A percentile compares a stretch with the other conserved stretches of the same genome.
Conservation (phyloP, 2,329 filamentous ascomycete species). For the Xylaria sp. region DNA sequence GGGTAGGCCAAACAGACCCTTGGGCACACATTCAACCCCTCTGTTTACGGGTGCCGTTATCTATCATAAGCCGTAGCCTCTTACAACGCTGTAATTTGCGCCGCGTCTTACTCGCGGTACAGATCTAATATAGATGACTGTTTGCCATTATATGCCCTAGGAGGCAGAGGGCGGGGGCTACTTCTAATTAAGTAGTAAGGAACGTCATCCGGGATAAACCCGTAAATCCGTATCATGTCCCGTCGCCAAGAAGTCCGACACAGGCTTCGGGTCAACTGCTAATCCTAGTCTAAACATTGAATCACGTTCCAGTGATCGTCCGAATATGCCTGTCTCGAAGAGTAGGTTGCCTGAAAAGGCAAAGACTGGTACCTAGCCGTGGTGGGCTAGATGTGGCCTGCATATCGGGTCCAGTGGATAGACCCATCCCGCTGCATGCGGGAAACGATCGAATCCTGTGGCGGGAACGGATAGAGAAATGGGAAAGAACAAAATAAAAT, state of each 20-base stretch:
- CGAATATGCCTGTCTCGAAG: constrained; percentile 47
- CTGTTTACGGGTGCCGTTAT: constrained; percentile 11
- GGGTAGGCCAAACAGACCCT: constrained; percentile 17
- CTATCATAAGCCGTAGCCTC: constrained; percentile 5
- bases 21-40: constrained; percentile 13
- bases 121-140: constrained; percentile 19
- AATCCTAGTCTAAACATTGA: constrained; percentile 47
- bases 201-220: constrained; percentile 37
- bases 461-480: constrained; percentile 39
- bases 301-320: constrained; percentile 51
- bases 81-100: background rate
- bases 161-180: constrained; percentile 14
- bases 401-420: constrained; percentile 47
- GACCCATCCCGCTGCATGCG: constrained; percentile 47
- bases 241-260: constrained; percentile 34
- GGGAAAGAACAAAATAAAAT: constrained; percentile 27
- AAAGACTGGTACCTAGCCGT: constrained; percentile 48
- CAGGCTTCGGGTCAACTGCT: constrained; percentile 36
- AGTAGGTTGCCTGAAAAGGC: constrained; percentile 44
- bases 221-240: constrained; percentile 34
- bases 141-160: constrained; percentile 10
- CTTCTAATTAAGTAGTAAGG: constrained; percentile 21
- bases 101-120: constrained; percentile 1
- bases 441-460: constrained; percentile 45
- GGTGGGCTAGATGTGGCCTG: constrained; percentile 48